A percentile compares a stretch with the other conserved stretches of the same genome.
phyloP scores from a whole-genome alignment of 2,329 filamentous ascomycete genomes.

The Tolypocladium inflatum region DNA sequence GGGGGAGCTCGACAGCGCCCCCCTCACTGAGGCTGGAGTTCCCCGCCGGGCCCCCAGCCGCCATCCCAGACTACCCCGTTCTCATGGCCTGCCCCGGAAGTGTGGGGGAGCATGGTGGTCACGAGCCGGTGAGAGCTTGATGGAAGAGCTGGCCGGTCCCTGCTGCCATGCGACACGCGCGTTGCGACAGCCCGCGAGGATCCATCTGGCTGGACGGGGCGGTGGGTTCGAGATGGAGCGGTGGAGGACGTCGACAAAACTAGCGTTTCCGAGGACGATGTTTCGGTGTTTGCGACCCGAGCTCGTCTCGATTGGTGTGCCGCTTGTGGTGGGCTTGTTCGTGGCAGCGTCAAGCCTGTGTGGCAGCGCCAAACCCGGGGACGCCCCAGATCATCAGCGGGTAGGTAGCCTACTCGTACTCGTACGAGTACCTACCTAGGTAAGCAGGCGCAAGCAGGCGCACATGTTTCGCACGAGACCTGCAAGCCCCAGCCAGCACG shows the following conservation, averaged over 20 bases:
- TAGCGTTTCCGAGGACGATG: neutral
- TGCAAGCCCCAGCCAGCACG: too few relatives aligned
- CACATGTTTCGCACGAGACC: too few relatives aligned
- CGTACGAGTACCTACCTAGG: too few relatives aligned
- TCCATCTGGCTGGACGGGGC: neutral
- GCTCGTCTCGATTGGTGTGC: neutral
- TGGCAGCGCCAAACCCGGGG: too few relatives aligned
- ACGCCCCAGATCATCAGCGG: too few relatives aligned
- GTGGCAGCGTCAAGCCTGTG: too few relatives aligned
- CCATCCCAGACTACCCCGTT: neutral
- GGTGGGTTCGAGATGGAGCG: neutral
- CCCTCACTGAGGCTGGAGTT: neutral
- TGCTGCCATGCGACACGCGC: neutral
- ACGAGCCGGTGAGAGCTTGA: neutral
- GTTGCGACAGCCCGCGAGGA: neutral
- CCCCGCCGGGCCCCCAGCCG: neutral
- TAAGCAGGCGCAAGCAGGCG: too few relatives aligned
- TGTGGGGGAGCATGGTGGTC: neutral
- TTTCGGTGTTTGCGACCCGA: slow-evolving; percentile 3
- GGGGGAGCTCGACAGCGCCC: neutral
- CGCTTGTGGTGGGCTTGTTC: too few relatives aligned
- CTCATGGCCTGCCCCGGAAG: neutral
- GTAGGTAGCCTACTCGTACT: too few relatives aligned
- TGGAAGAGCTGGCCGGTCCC: neutral
- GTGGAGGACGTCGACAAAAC: neutral